Base-by-base conservation (phyloP, 2,329 filamentous ascomycete genomes). In the Cladophialophora carrionii region DNA sequence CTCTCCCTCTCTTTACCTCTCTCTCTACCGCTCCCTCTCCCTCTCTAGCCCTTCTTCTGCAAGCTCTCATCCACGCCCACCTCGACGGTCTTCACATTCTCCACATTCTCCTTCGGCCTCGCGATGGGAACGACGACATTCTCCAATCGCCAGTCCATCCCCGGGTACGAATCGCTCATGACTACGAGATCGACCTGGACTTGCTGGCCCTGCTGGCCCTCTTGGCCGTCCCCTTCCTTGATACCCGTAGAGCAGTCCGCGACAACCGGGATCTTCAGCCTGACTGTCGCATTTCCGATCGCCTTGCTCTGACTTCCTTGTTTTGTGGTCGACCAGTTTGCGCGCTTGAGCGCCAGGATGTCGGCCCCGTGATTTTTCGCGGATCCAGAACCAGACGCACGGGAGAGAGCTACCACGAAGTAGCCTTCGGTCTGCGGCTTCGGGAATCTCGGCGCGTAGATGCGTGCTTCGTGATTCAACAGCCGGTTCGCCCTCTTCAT, bases 381-480 rank as follows among this genome's bases (percentile, higher is more conserved):
- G 0, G 73, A 58, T 4, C 70, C 69, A 43, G 73, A 29, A 8
- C n/a, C 73, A 0, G 73, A 59, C 4, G 70, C 69, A 43, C 73
- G 68, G 37, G 70, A 72, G 6, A 87, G 88, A 0, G 96, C 84
- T 24, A 98, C 75, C 14, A 95, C 86, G 76, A 99, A 98, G 85
- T 89, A 98, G 0, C 93, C 93, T 74, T 99, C 95, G 0, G 88
- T 95, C 77, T 99, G 95, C 17, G 92, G 88, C 78, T 99, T 99
- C 0, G 94, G 94, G 78, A 96, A 98, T 24, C 86, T 85, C 2
- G 96, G 94, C 0, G 95, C 92, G 72, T 89, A 96, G 74, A 97
- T 90, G 66, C 89, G 86, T 56, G 86, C 88, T 1, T 92, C 90
- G 8, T 83, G 80, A 73, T 89, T 85, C 1, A 61, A 41, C 4